Base-by-base conservation (phyloP, 495 filamentous ascomycete genomes). In the Bryoglossum gracile region DNA sequence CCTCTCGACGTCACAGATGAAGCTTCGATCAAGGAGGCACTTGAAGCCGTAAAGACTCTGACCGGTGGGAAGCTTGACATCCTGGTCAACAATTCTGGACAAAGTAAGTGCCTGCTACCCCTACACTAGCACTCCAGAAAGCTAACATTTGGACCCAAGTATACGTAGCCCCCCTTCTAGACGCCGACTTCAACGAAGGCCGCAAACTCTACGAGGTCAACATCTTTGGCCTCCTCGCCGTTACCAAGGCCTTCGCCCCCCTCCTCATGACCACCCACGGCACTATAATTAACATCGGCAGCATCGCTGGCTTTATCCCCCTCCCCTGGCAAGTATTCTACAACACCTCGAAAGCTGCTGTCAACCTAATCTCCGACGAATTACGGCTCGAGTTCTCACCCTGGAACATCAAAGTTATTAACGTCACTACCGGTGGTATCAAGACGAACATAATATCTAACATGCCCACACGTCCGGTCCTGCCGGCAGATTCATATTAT, bases 21-120 rank as follows among this genome's bases (percentile, higher is more conserved):
- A 1, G 50, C 56, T 5, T 70, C 68, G 0, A 73, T 78, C 48
- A 40, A 47, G 21, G 25, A 50, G 4, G 65, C 68, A 4, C 63
- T 68, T 6, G 58, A 64, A 4, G 28, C 8, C 0, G 34, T 46
- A 25, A 41, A 32, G 8, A 26, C 38, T 5, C 19, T 48, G 14
- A 69, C 63, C 0, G 63, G 53, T 18, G 64, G 62, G 13, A 59
- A 47, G 11, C 65, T 83, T 5, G 69, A 76, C 41, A 59, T 71
- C 17, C 65, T 83, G 4, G 60, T 82, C 36, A 81, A 82, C 55
- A 81, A 81, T 49, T 74, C 77, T 38, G 77, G 71, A 14, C 40
- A 54, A 59, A 57, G 37, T 67, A 66, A 24, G 56, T 41, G 11
- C 5, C 23, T 37, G 6, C 10, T 8, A 8, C 34, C 9, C 4